Conservation (phyloP, 495 filamentous ascomycete species). For the Podospora fimiseda region DNA sequence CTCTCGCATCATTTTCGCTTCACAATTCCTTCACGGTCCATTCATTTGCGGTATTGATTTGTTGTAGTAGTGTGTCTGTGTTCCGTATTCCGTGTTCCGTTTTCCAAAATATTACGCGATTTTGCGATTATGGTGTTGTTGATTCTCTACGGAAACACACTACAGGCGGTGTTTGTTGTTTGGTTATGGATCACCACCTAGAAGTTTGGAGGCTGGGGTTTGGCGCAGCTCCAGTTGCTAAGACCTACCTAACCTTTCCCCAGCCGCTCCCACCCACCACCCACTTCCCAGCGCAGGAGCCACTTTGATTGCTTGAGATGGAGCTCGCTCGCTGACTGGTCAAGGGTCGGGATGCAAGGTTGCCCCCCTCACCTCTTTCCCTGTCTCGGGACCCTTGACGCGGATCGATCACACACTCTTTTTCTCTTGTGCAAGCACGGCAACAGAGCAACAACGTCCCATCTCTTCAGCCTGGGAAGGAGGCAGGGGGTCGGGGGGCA, state of each 20-base stretch:
- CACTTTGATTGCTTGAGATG: too few species aligned
- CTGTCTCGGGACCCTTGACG: neutral
- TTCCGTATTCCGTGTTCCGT: too few species aligned
- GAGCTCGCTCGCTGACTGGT: neutral
- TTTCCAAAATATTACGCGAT: too few species aligned
- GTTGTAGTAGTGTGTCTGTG: conserved; percentile 2
- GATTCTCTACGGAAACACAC: neutral
- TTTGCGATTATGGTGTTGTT: too few species aligned
- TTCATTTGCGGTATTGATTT: conserved; percentile 16
- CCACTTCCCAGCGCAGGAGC: too few species aligned
- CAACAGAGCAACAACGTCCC: too few species aligned
- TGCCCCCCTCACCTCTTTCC: neutral
- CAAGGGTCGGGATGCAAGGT: neutral
- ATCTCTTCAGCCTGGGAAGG: too few species aligned
- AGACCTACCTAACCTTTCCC: too few species aligned
- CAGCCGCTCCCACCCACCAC: too few species aligned
- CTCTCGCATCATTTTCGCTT: conserved; percentile 34
- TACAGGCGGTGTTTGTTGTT: conserved; percentile 4
- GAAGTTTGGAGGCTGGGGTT: neutral
- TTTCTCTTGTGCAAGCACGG: neutral
- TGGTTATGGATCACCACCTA: neutral
- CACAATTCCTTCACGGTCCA: conserved; percentile 16
- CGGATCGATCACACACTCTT: neutral
- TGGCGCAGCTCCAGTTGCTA: neutral
- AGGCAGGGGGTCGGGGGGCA: too few species aligned